Evolutionary conservation across 257 asterid genomes (phyloP), one percentile per base, ranked within the genome.

Genomic region (Nicotiana knightiana): DNA sequence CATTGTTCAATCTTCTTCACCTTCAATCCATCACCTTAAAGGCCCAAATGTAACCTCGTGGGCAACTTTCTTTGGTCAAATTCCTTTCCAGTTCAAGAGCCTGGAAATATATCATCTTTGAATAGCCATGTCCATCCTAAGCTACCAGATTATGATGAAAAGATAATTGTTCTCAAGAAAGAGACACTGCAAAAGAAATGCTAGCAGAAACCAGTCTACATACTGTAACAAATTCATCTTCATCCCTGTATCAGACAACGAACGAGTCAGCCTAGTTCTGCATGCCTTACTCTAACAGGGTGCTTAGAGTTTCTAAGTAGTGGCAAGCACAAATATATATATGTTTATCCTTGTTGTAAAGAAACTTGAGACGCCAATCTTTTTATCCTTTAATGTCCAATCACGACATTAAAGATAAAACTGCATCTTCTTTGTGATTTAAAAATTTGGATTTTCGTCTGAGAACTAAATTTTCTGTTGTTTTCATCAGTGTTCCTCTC

Each of bases 141-240:
- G 90, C 96, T 94, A 12, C 97, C 98, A 3, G 93, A 94, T 75
- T 94, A 94, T 30, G 97, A 94, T 70, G 97, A 93, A 67, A 84
- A 53, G 90, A 93, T 92, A 85, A 83, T 70, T 86, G 92, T 88
- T 71, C 90, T 94, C 79, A 94, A 94, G 90, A 90, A 82, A 77
- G 90, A 83, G 17, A 86, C 87, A 39, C 83, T 89, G 66, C 84
- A 55, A 64, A 71, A 61, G 65, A 82, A 86, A 67, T 71, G 81
- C 13, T 75, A 68, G 76, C 6, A 0, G 37, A 0, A 61, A 35
- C 11, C 58, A 15, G 48, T 71, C 61, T 3, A 3, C 12, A 39
- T 46, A 24, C 24, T 33, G 13, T 3, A 46, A 13, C 21, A 70
- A 0, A 2, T 0, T 3, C 58, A 70, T 70, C 17, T 62, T 24